A percentile compares a stretch with the other conserved stretches of the same genome.
Evolutionary conservation across 2,329 filamentous ascomycete genomes (phyloP).

Genomic region (Fusarium liriodendri): DNA sequence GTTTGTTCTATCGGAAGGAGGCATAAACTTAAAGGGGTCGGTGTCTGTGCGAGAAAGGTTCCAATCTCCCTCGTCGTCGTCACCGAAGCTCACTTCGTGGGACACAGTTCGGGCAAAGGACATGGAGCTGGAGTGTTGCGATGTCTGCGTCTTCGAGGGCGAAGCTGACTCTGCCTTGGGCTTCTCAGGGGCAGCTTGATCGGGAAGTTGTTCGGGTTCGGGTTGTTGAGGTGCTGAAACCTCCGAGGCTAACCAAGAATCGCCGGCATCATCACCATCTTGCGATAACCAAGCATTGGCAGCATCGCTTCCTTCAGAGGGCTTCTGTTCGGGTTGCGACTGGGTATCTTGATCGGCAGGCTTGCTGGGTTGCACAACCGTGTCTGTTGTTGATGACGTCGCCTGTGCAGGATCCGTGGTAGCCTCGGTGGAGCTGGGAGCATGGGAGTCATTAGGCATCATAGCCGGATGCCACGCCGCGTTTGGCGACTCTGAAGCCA

Average conservation of each 20-base stretch:
- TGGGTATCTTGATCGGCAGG: slow-evolving; percentile 14
- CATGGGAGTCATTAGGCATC: slow-evolving; percentile 50
- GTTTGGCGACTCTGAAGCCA: slow-evolving; percentile 52
- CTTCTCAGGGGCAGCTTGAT: slow-evolving; percentile 19
- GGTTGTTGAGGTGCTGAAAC: slow-evolving; percentile 19
- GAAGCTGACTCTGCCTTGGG: slow-evolving; percentile 24
- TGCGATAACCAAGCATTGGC: slow-evolving; percentile 37
- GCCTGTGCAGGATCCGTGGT: slow-evolving; percentile 26
- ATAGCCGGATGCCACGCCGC: slow-evolving; percentile 56
- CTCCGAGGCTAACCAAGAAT: slow-evolving; percentile 43
- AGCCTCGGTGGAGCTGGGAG: slow-evolving; percentile 32
- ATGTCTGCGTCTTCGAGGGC: slow-evolving; percentile 46
- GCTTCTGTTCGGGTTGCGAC: slow-evolving; percentile 21
- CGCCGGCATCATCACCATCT: slow-evolving; percentile 35
- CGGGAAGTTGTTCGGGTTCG: slow-evolving; percentile 14
- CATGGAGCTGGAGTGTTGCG: slow-evolving; percentile 69
- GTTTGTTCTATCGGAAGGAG: slow-evolving; percentile 68
- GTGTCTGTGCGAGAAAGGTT: slow-evolving; percentile 62
- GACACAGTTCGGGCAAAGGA: slow-evolving; percentile 74
- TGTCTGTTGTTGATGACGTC: slow-evolving; percentile 37
- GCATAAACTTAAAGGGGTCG: slow-evolving; percentile 71
- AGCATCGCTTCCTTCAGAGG: slow-evolving; percentile 3
- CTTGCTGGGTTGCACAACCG: slow-evolving; percentile 19
- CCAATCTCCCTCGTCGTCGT: slow-evolving; percentile 72
- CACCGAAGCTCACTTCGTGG: slow-evolving; percentile 69